A percentile compares a stretch with the other conserved stretches of the same genome.
Conservation (phyloP, 108 stramenopile genomes). For the Phaeodactylum tricornutum region DNA sequence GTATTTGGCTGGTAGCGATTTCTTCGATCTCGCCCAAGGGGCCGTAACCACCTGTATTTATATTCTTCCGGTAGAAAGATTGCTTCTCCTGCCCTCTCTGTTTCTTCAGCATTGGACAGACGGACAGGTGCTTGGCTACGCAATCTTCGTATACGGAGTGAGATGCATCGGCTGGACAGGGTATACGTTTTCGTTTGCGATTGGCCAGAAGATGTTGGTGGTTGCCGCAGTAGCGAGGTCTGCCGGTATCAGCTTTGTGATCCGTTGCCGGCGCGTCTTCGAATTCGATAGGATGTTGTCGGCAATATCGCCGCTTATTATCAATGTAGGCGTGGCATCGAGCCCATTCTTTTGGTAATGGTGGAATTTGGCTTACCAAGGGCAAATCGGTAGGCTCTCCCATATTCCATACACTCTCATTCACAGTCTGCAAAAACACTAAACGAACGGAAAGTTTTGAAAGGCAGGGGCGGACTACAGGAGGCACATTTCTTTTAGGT, state of each 20-base stretch:
- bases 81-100: slow-evolving; percentile 21
- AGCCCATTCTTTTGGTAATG: slow-evolving; percentile 58
- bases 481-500: too few species aligned
- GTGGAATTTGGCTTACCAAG: too few species aligned
- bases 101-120: slow-evolving; percentile 54
- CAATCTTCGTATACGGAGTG: slow-evolving; percentile 61
- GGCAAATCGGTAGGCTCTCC: too few species aligned
- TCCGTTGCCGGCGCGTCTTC: too few species aligned
- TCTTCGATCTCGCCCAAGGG: slow-evolving; percentile 2
- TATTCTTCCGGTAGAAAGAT: slow-evolving; percentile 34
- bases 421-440: too few species aligned
- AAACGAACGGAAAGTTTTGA: too few species aligned
- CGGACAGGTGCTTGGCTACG: slow-evolving; percentile 41
- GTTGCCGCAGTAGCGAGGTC: slow-evolving; percentile 45
- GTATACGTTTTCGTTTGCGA: slow-evolving; percentile 48
- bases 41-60: slow-evolving; percentile 69
- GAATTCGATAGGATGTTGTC: slow-evolving; percentile 40
- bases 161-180: slow-evolving; percentile 79
- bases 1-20: not conserved
- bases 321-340: slow-evolving; percentile 62
- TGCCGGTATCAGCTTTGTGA: too few species aligned
- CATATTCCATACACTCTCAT: too few species aligned
- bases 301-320: slow-evolving; percentile 50
- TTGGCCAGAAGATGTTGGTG: slow-evolving; percentile 20
- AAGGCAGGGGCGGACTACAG: too few species aligned